Percentiles rank a stretch among this genome's conserved stretches.
These are phyloP conservation scores for Aspergillus fructus DNA, from an alignment of 2,329 filamentous ascomycete genomes.

Conservation along the genomic window DNA sequence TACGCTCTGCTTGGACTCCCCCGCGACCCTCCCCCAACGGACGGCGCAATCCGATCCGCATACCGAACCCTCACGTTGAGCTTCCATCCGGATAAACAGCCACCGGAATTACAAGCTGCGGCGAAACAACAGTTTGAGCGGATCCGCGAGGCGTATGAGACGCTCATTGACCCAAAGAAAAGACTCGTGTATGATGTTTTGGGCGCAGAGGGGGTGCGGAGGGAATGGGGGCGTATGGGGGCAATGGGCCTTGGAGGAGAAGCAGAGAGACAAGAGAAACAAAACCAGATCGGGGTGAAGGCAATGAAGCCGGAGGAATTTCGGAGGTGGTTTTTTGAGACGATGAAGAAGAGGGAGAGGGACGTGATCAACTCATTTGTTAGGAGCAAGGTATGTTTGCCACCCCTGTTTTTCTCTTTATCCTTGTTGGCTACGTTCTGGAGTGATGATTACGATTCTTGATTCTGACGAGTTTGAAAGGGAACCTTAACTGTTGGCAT, in stretches of 20 bases:
- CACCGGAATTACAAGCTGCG: conserved; percentile 35
- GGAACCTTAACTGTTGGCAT: conserved; percentile 34
- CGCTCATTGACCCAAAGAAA: conserved; percentile 42
- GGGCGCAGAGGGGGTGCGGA: conserved; percentile 40
- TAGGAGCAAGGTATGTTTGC: conserved; percentile 33
- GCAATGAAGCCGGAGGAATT: conserved; percentile 41
- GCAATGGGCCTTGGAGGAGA: conserved; percentile 33
- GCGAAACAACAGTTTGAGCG: conserved; percentile 39
- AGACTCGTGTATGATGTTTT: conserved; percentile 44
- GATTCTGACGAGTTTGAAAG: conserved; percentile 21
- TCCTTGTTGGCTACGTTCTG: background rate
- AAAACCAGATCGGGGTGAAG: conserved; percentile 34
- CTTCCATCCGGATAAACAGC: conserved; percentile 49
- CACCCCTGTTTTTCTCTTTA: background rate
- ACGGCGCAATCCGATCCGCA: conserved; percentile 44
- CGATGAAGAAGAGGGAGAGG: conserved; percentile 42
- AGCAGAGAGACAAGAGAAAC: conserved; percentile 27
- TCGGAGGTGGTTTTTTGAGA: conserved; percentile 40
- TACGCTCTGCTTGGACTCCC: conserved; percentile 43
- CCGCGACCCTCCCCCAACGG: conserved; percentile 39
- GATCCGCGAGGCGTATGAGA: conserved; percentile 44
- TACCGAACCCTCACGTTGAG: conserved; percentile 44
- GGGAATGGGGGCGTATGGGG: conserved; percentile 37
- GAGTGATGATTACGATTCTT: background rate
- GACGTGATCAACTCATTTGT: conserved; percentile 38